phyloP scores from a whole-genome alignment of 345 rosid species.

The Brassica rapa region DNA sequence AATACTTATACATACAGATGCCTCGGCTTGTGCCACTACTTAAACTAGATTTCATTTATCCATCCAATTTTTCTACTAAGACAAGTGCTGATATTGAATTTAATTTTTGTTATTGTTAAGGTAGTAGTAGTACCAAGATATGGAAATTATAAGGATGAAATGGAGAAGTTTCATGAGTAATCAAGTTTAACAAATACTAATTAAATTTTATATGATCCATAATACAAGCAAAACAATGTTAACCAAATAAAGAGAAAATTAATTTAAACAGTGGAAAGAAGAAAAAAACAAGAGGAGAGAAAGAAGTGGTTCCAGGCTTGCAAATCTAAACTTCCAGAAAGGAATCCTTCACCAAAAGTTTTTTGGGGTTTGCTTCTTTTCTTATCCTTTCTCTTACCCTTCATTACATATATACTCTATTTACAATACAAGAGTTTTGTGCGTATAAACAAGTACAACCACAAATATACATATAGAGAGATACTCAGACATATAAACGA shows the following conservation, averaged over 20 bases:
- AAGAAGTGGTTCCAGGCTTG: constrained; percentile 49
- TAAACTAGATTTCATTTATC: background rate
- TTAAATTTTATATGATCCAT: constrained; percentile 3
- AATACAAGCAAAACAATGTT: constrained; percentile 24
- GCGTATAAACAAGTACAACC: constrained; percentile 47
- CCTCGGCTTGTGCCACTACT: background rate
- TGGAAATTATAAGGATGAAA: background rate
- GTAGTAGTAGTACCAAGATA: background rate
- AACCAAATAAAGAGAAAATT: constrained; percentile 8
- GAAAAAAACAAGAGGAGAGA: constrained; percentile 25
- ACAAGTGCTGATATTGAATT: constrained; percentile 7
- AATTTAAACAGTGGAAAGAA: constrained; percentile 11
- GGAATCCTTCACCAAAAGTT: constrained; percentile 48
- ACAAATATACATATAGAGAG: background rate
- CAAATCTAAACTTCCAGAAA: constrained; percentile 46
- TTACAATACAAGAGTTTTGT: constrained; percentile 40
- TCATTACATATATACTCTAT: constrained; percentile 22
- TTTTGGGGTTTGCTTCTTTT: constrained; percentile 43
- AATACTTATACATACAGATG: no score
- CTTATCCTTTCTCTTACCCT: constrained; percentile 35
- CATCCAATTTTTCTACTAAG: background rate
- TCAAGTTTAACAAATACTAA: background rate
- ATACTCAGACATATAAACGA: constrained; percentile 28
- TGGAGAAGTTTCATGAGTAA: background rate
- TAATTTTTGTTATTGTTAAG: background rate